phyloP scores from a whole-genome alignment of 148 eudicot species.

The Amaranthus hypochondriacus region DNA sequence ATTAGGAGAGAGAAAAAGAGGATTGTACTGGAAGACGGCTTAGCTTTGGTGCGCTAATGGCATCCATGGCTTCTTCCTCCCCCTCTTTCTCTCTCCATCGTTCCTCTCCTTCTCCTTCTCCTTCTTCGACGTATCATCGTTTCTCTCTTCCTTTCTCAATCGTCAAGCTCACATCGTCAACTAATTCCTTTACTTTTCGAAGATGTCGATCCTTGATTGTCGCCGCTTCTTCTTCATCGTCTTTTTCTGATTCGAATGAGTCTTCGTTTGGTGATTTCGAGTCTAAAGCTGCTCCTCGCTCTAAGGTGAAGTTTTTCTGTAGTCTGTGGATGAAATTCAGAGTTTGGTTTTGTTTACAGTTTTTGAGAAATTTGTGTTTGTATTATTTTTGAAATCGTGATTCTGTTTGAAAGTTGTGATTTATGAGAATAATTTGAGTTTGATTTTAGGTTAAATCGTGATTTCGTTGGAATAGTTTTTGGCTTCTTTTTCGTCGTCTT shows the following conservation, averaged over 20 bases:
- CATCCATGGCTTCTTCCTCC: constrained; percentile 24
- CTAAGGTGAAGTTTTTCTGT: constrained; percentile 22
- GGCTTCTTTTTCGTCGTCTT: neutral
- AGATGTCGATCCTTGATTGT: constrained; percentile 26
- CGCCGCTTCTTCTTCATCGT: constrained; percentile 24
- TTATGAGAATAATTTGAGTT: neutral
- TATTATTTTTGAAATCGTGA: too few relatives aligned
- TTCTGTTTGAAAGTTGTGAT: neutral
- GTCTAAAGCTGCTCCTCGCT: constrained; percentile 27
- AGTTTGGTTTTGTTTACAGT: neutral
- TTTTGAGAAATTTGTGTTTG: neutral
- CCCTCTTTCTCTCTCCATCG: constrained; percentile 22
- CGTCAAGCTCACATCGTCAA: constrained; percentile 15
- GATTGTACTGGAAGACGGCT: neutral
- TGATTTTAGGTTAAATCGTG: neutral
- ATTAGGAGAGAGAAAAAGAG: constrained; percentile 13
- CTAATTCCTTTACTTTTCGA: constrained; percentile 19
- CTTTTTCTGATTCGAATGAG: constrained; percentile 8
- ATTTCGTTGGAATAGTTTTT: neutral
- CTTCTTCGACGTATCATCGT: neutral
- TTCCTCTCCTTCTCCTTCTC: constrained; percentile 21
- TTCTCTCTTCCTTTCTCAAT: constrained; percentile 20
- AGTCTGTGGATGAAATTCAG: neutral
- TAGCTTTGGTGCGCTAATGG: constrained; percentile 6
- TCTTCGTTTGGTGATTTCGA: constrained; percentile 38